A percentile compares a stretch with the other conserved stretches of the same genome.
Conservation (phyloP, 148 eudicot genomes). For the Arbutus unedo region DNA sequence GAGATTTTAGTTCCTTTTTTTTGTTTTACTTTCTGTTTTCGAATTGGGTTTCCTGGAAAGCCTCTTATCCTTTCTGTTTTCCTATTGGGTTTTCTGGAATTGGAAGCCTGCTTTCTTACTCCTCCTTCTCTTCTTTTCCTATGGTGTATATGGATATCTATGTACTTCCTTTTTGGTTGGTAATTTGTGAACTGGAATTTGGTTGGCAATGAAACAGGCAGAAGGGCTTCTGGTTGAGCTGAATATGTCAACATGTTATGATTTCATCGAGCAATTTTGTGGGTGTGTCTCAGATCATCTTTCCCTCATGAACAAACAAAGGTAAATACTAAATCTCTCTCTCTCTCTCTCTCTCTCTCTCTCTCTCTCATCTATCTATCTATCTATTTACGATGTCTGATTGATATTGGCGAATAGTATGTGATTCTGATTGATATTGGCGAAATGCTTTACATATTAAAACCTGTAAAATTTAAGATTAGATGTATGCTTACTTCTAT, state of each 20-base stretch:
- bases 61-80: neutral
- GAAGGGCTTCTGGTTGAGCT: slow-evolving; percentile 63
- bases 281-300: slow-evolving; percentile 38
- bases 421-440: too few species aligned
- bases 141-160: neutral
- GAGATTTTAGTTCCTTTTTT: neutral
- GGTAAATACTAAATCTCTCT: slow-evolving; percentile 23
- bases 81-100: neutral
- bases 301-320: slow-evolving; percentile 53
- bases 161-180: neutral
- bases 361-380: too few species aligned
- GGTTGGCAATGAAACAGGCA: slow-evolving; percentile 37
- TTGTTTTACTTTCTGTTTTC: neutral
- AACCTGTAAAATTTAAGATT: too few species aligned
- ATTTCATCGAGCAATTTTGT: slow-evolving; percentile 58
- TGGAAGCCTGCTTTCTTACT: neutral
- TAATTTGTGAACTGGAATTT: neutral
- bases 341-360: too few species aligned
- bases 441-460: too few species aligned
- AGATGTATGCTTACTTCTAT: too few species aligned
- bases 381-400: too few species aligned
- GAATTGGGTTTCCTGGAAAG: neutral
- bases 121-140: neutral
- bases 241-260: slow-evolving; percentile 57
- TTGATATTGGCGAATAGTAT: too few species aligned